Percentiles rank a stretch among this genome's conserved stretches.
These are phyloP conservation scores for Beauveria sp. DNA, from an alignment of 2,329 filamentous ascomycete species.

Conservation along the genomic window DNA sequence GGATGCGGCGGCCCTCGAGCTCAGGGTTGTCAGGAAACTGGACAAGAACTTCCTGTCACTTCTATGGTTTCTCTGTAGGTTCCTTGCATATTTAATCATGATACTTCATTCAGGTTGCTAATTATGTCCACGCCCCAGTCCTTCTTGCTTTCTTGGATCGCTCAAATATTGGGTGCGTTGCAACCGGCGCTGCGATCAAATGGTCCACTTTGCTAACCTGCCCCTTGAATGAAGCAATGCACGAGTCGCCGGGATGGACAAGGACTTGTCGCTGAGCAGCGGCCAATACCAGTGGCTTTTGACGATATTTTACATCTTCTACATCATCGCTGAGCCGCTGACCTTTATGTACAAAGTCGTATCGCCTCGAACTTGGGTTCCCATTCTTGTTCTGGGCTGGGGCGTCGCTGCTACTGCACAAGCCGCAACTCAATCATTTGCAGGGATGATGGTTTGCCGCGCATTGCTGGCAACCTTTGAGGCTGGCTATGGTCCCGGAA, in stretches of 20 bases:
- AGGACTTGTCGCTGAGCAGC: slow-evolving; percentile 15
- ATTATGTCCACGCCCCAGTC: neutral
- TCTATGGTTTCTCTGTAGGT: slow-evolving; percentile 7
- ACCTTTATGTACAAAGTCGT: slow-evolving; percentile 19
- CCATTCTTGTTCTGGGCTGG: slow-evolving; percentile 18
- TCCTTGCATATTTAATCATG: neutral
- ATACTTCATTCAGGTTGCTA: neutral
- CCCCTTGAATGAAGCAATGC: slow-evolving; percentile 14
- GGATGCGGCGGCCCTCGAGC: neutral
- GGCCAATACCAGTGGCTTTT: slow-evolving; percentile 19
- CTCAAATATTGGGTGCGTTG: slow-evolving; percentile 10
- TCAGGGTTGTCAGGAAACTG: neutral
- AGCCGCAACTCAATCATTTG: slow-evolving; percentile 16
- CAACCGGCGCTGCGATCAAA: too few relatives aligned
- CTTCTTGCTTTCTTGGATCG: slow-evolving; percentile 10
- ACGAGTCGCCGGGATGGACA: slow-evolving; percentile 18
- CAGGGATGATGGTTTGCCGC: slow-evolving; percentile 17
- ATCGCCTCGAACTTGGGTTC: slow-evolving; percentile 18
- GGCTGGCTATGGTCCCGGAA: slow-evolving; percentile 21
- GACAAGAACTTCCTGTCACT: slow-evolving; percentile 6
- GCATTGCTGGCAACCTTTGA: slow-evolving; percentile 23
- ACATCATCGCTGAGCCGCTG: slow-evolving; percentile 19
- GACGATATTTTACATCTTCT: slow-evolving; percentile 21
- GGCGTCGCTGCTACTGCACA: slow-evolving; percentile 17
- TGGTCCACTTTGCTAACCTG: neutral